Evolutionary conservation across 768 basidiomycete species (phyloP), one percentile per base, ranked within the genome.

Genomic region (Mycena indigotica): DNA sequence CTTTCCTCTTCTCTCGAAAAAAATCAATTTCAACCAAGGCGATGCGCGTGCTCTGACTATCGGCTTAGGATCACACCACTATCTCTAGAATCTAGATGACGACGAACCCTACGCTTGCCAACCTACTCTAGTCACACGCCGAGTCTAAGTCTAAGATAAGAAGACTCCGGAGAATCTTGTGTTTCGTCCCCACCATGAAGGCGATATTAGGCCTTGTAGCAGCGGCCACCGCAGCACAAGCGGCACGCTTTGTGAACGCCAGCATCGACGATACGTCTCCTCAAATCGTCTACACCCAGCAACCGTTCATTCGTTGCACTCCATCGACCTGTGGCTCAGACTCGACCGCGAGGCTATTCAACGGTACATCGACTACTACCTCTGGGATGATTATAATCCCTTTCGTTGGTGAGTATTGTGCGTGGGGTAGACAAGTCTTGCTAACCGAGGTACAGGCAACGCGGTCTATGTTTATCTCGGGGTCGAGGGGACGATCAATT

Each of bases 381-480:
- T n/a, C 13, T 3, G 48, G 16, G 3, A 19, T 35, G 2, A 35
- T 58, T 2, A 53, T 46, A n/a, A 19, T 58, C n/a, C 39, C 51
- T 3, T 58, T 58, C 45, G 26, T n/a, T 25, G 57, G 52, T 53
- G 21, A 12, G 21, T 32, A 3, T 26, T 10, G 23, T 19, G 26
- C 24, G 19, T 19, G 21, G 5, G n/a, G 5, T 23, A 32, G n/a
- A n/a, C n/a, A 23, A 29, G 19, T 5, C 19, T 19, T 16, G 4
- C 21, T 13, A n/a, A n/a, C n/a, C 8, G 16, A 10, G 16, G 29
- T 32, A 25, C 17, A 55, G 53, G 53, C 30, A 60, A 13, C 3
- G 58, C 48, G 8, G 48, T 55, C 8, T 55, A 55, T 24, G 53
- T 60, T 1, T 55, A 51, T 41, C 41, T 55, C 30, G 53, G 49